Conservation (phyloP, 2,329 filamentous ascomycete genomes). For the Exophiala viscosa region DNA sequence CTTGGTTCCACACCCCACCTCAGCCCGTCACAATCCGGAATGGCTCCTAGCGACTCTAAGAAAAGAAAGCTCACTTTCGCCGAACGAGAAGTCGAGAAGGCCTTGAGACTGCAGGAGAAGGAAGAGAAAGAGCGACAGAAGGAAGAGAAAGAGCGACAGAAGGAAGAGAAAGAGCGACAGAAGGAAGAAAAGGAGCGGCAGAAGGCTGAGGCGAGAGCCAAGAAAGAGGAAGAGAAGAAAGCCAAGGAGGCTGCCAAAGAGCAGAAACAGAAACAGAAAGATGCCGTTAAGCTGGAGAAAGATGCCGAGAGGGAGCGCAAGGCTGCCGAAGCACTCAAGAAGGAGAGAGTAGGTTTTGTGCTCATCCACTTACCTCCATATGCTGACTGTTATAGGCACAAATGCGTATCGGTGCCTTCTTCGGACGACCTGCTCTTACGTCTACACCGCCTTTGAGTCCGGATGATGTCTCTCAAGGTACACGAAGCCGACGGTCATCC, state of each 20-base stretch:
- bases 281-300: slow-evolving; percentile 39
- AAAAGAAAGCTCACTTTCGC: slow-evolving; percentile 30
- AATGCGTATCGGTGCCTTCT: slow-evolving; percentile 51
- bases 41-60: slow-evolving; percentile 21
- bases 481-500: slow-evolving; percentile 28
- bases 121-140: slow-evolving; percentile 33
- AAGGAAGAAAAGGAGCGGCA: slow-evolving; percentile 45
- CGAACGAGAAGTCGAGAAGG: slow-evolving; percentile 27
- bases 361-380: slow-evolving; percentile 27
- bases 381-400: slow-evolving; percentile 41
- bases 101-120: slow-evolving; percentile 33
- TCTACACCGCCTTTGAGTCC: slow-evolving; percentile 28
- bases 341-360: slow-evolving; percentile 40
- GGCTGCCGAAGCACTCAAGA: slow-evolving; percentile 40
- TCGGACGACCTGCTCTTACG: slow-evolving; percentile 38
- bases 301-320: slow-evolving; percentile 37
- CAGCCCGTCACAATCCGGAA: slow-evolving; percentile 8
- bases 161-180: slow-evolving; percentile 33
- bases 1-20: slow-evolving; percentile 16
- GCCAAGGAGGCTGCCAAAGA: slow-evolving; percentile 29
- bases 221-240: slow-evolving; percentile 40
- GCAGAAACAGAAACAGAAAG: slow-evolving; percentile 38
- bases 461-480: slow-evolving; percentile 20
- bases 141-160: slow-evolving; percentile 8
- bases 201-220: slow-evolving; percentile 40